phyloP scores from a whole-genome alignment of 306 rosid genomes.

The Cucumis cinereus region DNA sequence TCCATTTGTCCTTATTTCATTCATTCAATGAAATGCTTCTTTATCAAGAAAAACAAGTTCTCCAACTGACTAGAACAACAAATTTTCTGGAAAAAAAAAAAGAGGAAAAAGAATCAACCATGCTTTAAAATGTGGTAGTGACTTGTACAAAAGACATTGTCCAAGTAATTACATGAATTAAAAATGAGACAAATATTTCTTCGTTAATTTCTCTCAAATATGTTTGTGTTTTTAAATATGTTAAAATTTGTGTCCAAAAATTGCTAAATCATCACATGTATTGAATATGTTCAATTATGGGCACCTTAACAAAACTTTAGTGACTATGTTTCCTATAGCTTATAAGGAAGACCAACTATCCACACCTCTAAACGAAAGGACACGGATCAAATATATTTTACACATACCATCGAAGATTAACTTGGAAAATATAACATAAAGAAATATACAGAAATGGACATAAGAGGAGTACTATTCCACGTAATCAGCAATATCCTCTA shows the following conservation, averaged over 20 bases:
- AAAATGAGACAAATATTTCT: background rate
- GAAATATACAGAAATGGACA: background rate
- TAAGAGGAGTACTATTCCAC: background rate
- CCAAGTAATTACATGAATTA: background rate
- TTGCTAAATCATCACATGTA: background rate
- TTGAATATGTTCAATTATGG: background rate
- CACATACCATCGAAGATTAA: background rate
- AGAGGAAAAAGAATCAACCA: background rate
- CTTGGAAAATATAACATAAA: background rate
- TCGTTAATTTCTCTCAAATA: background rate
- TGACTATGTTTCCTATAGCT: background rate
- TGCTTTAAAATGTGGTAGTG: background rate
- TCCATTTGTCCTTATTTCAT: background rate
- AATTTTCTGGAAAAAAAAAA: background rate
- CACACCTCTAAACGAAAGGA: background rate
- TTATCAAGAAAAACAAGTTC: background rate
- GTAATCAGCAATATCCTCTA: constrained; percentile 5
- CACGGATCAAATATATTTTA: background rate
- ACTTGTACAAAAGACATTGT: background rate
- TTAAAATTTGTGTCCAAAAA: background rate
- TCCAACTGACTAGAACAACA: background rate
- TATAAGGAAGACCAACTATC: background rate
- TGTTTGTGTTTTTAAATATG: background rate
- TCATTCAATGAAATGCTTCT: no score
- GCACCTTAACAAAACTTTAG: background rate